Base-by-base conservation (phyloP, 768 basidiomycete genomes). In the Termitomyces sp. region DNA sequence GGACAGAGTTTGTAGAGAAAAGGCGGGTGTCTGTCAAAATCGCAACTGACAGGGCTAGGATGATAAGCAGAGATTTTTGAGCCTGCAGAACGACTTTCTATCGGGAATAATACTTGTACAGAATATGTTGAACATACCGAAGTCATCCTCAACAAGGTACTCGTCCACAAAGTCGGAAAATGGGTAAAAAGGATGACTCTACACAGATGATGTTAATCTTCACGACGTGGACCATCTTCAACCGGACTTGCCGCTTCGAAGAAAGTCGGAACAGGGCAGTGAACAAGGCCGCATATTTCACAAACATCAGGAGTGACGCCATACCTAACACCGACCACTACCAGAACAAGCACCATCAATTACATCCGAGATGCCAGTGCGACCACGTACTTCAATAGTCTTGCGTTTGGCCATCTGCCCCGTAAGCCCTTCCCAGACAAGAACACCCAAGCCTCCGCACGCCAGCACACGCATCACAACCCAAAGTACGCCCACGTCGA, bases 401-500 rank as follows among this genome's bases (percentile, higher is more conserved):
- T 77, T 79, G 64, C 78, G 79, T 64, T 79, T 84, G 49, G 75
- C 73, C 59, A 83, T 67, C 65, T 85, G 79, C 4, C 82, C 82
- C 0, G 82, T 84, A 48, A 75, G 59, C 1, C 72, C 78, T 60
- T 85, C 84, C 86, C 88, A 86, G 20, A 82, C 70, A 45, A 89
- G 62, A 43, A 83, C 79, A 20, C 82, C 85, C 53, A 89, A 64
- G n/a, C 82, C 87, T n/a, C 84, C 87, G 62, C 85, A 83, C 3
- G 86, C 87, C 53, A 92, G 74, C 49, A 90, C 79, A 60, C 88
- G 76, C 74, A 91, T 85, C 34, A 88, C 76, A 14, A 90, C 76
- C 91, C 89, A 92, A 66, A 91, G 86, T 9, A 88, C 81, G 7
- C 86, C 86, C 22, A 86, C 81, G 68, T 89, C 86, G 39, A 80